Evolutionary conservation across 208 protist genomes (phyloP), one percentile per base, ranked within the genome.

Genomic region (Crithidia thermophila): DNA sequence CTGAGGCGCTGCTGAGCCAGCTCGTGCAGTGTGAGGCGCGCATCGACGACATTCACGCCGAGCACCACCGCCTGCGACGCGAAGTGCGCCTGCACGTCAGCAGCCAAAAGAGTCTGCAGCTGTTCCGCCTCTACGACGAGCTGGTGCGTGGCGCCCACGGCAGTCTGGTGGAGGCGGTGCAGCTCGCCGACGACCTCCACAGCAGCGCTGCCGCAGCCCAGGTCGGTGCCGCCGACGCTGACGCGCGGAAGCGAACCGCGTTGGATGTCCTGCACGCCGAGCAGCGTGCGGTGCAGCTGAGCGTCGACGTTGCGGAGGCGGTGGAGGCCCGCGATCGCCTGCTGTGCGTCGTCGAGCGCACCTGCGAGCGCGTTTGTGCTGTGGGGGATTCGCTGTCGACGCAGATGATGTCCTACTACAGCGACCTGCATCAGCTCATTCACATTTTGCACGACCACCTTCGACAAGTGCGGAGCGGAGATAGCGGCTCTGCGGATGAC

Each of bases 31-130:
- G 64, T 25, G 68, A 75, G 36, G 40, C 51, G 18, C 60, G 67
- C 34, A 20, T 69, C n/a, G 59, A 73, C 14, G 66, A 59, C 18
- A 34, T 89, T 18, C 75, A 70, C 39, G 65, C 52, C 23, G 72
- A 85, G 40, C 72, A 88, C 61, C 72, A 90, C 8, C 53, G 70
- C 28, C 79, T 96, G 23, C 85, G 86, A 5, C 78, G 82, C 53
- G 84, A 94, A 46, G 84, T 93, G 11, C 82, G 86, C 16, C 74
- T 92, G 18, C 79, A 79, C 47, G 78, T 96, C n/a, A 90, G 77
- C 30, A 91, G 86, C 27, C 84, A 77, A 50, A 77, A 65, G 28
- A 84, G 74, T 36, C 66, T 91, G 23, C 77, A 90, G 61, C 50
- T 96, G 37, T 92, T 90, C 71, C 59, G 69, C 10, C 52, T 70